phyloP scores from a whole-genome alignment of 2,329 filamentous ascomycete genomes.

The Neofusicoccum parvum region DNA sequence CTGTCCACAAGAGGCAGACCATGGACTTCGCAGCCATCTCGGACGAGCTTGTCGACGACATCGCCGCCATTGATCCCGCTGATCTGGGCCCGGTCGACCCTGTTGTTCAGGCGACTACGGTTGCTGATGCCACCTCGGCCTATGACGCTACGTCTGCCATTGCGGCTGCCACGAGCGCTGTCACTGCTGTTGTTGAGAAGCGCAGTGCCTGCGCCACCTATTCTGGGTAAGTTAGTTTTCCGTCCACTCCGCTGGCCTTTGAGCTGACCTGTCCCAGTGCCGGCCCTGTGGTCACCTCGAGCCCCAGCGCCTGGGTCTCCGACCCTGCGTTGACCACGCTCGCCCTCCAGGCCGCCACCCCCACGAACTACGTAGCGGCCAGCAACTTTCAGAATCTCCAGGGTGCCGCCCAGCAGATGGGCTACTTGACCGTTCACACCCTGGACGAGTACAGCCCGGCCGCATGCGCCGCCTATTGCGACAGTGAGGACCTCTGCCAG shows the following conservation, averaged over 20 bases:
- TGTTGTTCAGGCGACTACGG: conserved; percentile 6
- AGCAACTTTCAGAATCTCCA: conserved; percentile 17
- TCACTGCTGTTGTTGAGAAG: conserved; percentile 11
- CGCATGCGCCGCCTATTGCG: conserved; percentile 23
- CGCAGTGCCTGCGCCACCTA: conserved; percentile 5
- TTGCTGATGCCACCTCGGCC: neutral
- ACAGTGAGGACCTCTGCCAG: conserved; percentile 23
- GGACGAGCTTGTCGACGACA: neutral
- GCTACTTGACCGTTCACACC: conserved; percentile 22
- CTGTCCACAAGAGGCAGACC: conserved; percentile 13
- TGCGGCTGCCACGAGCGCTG: conserved; percentile 3
- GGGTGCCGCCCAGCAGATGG: conserved; percentile 24
- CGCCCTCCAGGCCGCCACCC: neutral
- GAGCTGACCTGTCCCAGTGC: neutral
- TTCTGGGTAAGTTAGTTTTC: neutral
- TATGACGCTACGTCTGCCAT: conserved; percentile 16
- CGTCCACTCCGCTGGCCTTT: too few species aligned
- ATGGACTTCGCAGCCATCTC: conserved; percentile 6
- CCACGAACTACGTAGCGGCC: conserved; percentile 21
- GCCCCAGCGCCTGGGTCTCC: conserved; percentile 4
- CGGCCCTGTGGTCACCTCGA: conserved; percentile 5
- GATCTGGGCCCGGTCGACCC: conserved; percentile 11
- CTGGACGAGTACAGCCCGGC: conserved; percentile 22
- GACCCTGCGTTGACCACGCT: neutral
- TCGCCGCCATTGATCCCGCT: conserved; percentile 6